Evolutionary conservation across 495 filamentous ascomycete species (phyloP), one percentile per base, ranked within the genome.

Genomic region (Thermothielavioides terrestris): DNA sequence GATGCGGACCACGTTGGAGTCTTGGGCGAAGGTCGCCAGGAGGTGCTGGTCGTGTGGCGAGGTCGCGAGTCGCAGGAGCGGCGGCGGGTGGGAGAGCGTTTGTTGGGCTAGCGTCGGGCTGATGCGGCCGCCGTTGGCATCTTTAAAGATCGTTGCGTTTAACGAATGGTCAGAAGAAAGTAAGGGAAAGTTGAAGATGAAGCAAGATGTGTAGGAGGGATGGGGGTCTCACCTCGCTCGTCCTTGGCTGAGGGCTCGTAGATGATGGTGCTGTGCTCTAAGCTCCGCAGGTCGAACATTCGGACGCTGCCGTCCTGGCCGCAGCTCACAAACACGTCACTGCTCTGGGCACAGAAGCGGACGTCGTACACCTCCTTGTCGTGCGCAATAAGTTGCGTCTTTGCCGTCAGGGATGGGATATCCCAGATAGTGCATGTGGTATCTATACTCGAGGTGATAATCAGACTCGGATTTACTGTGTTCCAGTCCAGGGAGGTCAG

Each of bases 401-500:
- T 99, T 12, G 92, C 92, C 1, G 92, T 99, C 52, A 99, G 70
- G 3, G 92, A 95, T 2, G 92, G 92, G 25, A 99, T 99, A 60
- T 99, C 92, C 92, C 92, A 99, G 49, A 99, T 97, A n/a, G 92
- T 99, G 69, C 92, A 99, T 1, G 92, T 99, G 0, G 92, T 99
- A 63, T 99, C 92, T 53, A 99, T 99, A 64, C 91, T 96, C 3
- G 88, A 94, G 0, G 92, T 99, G 53, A 99, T 99, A 59, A 99
- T 99, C 32, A 97, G 70, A 62, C 89, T 95, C 4, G 92, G 92
- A 5, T 87, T 92, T 36, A 97, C 82, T 5, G 85, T 92, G 54
- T 99, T 99, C 92, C 92, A 99, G 68, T 99, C 92, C 22, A 99
- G 73, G 8, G 88, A 94, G 3, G 92, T 99, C 35, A 99, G 80